These are phyloP conservation scores for Delphinella strobiligena DNA, from an alignment of 2,329 filamentous ascomycete species.

Conservation along the genomic window DNA sequence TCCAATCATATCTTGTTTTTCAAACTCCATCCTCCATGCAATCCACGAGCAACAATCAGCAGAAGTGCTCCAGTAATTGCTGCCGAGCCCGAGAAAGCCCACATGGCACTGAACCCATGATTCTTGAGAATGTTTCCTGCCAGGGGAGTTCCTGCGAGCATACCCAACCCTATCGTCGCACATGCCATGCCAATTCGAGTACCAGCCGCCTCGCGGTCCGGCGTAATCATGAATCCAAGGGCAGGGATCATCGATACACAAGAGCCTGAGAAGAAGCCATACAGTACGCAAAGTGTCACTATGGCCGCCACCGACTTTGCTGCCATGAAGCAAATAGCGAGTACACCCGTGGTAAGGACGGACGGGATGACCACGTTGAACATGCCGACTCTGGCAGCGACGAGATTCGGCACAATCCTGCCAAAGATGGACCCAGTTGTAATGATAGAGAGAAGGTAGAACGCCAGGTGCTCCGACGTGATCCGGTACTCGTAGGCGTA, in stretches of 20 bases:
- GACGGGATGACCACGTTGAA: constrained; percentile 42
- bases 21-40: constrained; percentile 1
- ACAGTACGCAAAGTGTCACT: constrained; percentile 21
- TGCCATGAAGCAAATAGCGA: constrained; percentile 22
- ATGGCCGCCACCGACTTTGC: constrained; percentile 17
- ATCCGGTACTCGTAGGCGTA: constrained; percentile 1
- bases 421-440: constrained; percentile 4
- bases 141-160: constrained; percentile 22
- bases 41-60: not conserved
- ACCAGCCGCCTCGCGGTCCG: constrained; percentile 19
- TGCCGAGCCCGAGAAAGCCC: constrained; percentile 1
- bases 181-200: constrained; percentile 24
- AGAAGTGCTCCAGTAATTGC: not conserved
- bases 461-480: constrained; percentile 1
- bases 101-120: constrained; percentile 2
- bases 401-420: constrained; percentile 18
- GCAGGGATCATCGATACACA: constrained; percentile 22
- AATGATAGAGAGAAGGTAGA: constrained; percentile 6
- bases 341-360: constrained; percentile 20
- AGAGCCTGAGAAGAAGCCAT: constrained; percentile 24
- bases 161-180: constrained; percentile 20
- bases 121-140: constrained; percentile 22
- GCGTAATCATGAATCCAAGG: constrained; percentile 20
- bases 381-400: constrained; percentile 46
- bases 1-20: not conserved